Conservation (phyloP, 352 stramenopile species). For the Phytophthora europaea region DNA sequence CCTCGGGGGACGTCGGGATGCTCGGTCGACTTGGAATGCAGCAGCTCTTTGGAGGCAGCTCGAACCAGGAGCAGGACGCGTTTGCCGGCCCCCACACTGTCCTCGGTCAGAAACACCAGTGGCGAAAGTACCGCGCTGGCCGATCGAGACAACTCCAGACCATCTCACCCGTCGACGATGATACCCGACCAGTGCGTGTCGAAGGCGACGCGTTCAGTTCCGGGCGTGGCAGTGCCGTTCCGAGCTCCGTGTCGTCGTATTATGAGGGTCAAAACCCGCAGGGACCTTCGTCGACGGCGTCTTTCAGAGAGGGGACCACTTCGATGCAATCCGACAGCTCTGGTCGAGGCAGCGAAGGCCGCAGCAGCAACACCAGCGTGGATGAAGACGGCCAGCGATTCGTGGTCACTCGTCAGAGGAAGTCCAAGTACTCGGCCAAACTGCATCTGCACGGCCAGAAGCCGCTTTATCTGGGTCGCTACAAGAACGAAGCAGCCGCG, state of each 20-base stretch:
- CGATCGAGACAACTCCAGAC: slow-evolving; percentile 45
- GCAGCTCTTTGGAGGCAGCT: slow-evolving; percentile 42
- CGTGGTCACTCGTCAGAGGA: slow-evolving; percentile 65
- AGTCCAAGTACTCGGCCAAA: slow-evolving; percentile 68
- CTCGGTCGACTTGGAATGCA: slow-evolving; percentile 29
- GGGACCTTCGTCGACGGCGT: slow-evolving; percentile 6
- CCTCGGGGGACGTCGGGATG: slow-evolving; percentile 15
- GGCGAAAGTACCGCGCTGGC: slow-evolving; percentile 55
- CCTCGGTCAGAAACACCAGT: slow-evolving; percentile 75
- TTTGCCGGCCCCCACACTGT: slow-evolving; percentile 38
- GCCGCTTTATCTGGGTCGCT: slow-evolving; percentile 73
- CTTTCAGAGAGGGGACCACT: slow-evolving; percentile 22
- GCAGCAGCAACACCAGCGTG: slow-evolving; percentile 21
- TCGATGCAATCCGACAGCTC: slow-evolving; percentile 26
- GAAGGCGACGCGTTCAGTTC: slow-evolving; percentile 24
- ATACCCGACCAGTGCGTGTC: slow-evolving; percentile 20
- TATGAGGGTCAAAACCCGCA: slow-evolving; percentile 20
- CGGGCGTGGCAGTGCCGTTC: slow-evolving; percentile 23
- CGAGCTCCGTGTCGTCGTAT: slow-evolving; percentile 20
- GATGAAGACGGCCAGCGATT: slow-evolving; percentile 39
- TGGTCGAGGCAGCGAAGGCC: slow-evolving; percentile 26
- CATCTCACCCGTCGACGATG: slow-evolving; percentile 54
- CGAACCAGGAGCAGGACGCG: slow-evolving; percentile 49
- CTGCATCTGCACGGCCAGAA: slow-evolving; percentile 72
- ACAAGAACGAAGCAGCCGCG: slow-evolving; percentile 71